Conservation (phyloP, 2,329 filamentous ascomycete genomes). For the Penicillium sp. region DNA sequence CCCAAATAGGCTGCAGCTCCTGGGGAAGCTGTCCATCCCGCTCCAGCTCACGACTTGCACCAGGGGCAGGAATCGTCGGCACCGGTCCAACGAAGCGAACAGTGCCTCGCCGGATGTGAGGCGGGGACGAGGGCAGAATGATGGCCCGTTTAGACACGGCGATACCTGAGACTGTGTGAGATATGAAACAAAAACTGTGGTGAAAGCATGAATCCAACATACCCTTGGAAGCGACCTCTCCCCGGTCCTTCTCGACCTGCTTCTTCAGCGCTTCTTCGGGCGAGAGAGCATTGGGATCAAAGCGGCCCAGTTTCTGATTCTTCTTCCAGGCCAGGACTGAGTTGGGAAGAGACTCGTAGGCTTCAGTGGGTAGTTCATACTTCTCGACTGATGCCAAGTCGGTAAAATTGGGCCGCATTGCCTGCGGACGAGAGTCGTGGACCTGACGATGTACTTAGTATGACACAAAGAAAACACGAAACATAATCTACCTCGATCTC, state of each 20-base stretch:
- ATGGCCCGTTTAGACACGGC: constrained; percentile 41
- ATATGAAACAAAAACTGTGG: too few relatives aligned
- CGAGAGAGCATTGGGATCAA: constrained; percentile 76
- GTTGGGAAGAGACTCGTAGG: constrained; percentile 81
- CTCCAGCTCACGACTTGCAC: constrained; percentile 22
- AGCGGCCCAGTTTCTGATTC: constrained; percentile 88
- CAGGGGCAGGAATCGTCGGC: constrained; percentile 36
- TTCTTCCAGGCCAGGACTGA: constrained; percentile 95
- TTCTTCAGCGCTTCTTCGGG: constrained; percentile 67
- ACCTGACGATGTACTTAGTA: constrained; percentile 53
- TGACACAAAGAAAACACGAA: constrained; percentile 1
- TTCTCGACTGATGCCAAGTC: constrained; percentile 80
- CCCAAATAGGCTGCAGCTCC: constrained; percentile 44
- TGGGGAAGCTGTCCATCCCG: constrained; percentile 18
- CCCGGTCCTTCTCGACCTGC: constrained; percentile 53
- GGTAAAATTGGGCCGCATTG: constrained; percentile 70
- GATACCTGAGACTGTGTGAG: constrained; percentile 35
- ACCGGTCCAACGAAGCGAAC: constrained; percentile 42
- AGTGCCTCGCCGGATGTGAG: constrained; percentile 42
- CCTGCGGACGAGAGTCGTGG: constrained; percentile 69
- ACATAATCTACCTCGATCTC: constrained; percentile 39
- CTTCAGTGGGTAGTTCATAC: constrained; percentile 77
- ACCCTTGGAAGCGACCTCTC: constrained; percentile 64
- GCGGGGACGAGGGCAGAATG: constrained; percentile 39
- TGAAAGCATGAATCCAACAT: constrained; percentile 31